These are phyloP conservation scores for Aspergillus sp. DNA, from an alignment of 2,329 filamentous ascomycete species.

Conservation along the genomic window DNA sequence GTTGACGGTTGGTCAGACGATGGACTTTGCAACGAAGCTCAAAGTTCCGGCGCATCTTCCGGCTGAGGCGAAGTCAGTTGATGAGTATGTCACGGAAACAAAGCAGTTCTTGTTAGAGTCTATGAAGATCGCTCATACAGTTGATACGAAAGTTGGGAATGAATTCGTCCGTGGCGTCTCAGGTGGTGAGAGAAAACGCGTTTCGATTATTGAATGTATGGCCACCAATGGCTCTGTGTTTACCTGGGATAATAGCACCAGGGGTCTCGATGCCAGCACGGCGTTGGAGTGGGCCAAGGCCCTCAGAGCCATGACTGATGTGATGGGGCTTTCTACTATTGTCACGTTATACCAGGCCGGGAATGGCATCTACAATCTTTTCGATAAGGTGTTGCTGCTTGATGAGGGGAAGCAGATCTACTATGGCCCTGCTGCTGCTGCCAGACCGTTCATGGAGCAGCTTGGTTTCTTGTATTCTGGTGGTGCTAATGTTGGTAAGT, in stretches of 20 bases:
- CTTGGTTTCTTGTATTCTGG: conserved; percentile 60
- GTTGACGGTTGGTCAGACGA: conserved; percentile 48
- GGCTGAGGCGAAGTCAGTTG: conserved; percentile 35
- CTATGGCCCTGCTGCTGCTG: conserved; percentile 57
- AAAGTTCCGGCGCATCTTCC: conserved; percentile 52
- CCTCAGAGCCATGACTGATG: conserved; percentile 60
- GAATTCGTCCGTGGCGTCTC: conserved; percentile 63
- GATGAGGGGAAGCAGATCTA: conserved; percentile 63
- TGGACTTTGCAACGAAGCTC: conserved; percentile 53
- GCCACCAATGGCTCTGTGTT: conserved; percentile 54
- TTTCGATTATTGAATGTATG: conserved; percentile 63
- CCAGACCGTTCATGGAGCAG: conserved; percentile 60
- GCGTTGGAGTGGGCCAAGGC: conserved; percentile 59
- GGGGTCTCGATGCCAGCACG: conserved; percentile 62
- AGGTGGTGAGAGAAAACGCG: conserved; percentile 65
- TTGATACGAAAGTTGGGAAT: conserved; percentile 64
- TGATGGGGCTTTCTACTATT: conserved; percentile 55
- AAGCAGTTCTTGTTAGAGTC: conserved; percentile 55
- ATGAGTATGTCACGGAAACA: conserved; percentile 45
- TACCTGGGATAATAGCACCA: conserved; percentile 65
- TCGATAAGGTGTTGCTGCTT: conserved; percentile 66
- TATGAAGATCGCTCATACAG: conserved; percentile 56
- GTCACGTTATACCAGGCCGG: conserved; percentile 67
- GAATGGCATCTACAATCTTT: conserved; percentile 64
- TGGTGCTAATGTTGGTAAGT: conserved; percentile 58